Evolutionary conservation across 2,329 filamentous ascomycete species (phyloP), one percentile per base, ranked within the genome.

Genomic region (Xylariales sp.): DNA sequence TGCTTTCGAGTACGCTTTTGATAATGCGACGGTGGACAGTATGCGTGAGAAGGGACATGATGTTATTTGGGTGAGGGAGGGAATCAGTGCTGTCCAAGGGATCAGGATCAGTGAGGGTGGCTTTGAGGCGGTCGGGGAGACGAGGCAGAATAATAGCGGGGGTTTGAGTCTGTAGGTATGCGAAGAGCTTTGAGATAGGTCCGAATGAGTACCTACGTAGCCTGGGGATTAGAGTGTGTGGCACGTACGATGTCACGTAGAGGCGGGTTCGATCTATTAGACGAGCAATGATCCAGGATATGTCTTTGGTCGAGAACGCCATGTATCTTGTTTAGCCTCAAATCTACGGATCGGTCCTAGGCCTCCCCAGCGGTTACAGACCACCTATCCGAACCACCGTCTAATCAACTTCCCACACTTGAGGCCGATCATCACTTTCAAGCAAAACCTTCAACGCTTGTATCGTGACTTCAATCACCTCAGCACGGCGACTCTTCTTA

Each of bases 61-160:
- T 54, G 74, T 93, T 3, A 80, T 76, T 1, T 86, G 79, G 76
- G 73, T 87, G 3, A 69, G 70, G 3, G 71, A 76, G 4, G 80
- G 78, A 1, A 56, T 72, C 47, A 89, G 84, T 56, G 72, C 82
- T 2, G 86, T 86, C 3, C 88, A 95, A 62, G 83, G 75, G 0
- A 67, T 95, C 42, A 70, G 74, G 31, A 63, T 77, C 41, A 52
- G 78, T 35, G 81, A 85, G 52, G 86, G 85, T 0, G 76, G 71
- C 0, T 94, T 93, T 59, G 85, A 91, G 65, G 86, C 86, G 3
- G 86, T 79, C 1, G 77, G 80, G 1, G 88, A 94, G 61, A 84
- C 84, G 18, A 76, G 88, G 47, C 86, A 90, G 70, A 59, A 65
- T 52, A 81, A 84, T 54, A 86, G 82, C 43, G 86, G 73, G 2